Evolutionary conservation across 1,139 yeast genomes (phyloP), one percentile per base, ranked within the genome.

Genomic region (Pichia sp.): DNA sequence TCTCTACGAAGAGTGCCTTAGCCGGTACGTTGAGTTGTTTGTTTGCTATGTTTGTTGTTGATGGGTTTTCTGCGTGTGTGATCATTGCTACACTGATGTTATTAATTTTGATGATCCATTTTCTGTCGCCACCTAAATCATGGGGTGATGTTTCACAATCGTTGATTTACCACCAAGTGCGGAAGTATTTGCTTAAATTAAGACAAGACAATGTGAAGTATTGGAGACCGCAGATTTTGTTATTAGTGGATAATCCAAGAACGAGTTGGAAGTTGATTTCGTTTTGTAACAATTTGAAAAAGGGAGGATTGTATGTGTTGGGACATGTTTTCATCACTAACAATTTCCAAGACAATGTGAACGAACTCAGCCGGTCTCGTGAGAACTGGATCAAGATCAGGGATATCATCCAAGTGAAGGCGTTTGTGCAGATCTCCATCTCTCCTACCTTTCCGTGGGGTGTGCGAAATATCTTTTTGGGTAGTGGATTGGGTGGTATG

Each of bases 91-190:
- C 85, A 47, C 72, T 90, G 58, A 66, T 81, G 43, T 69, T 82
- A 22, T 67, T 93, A 40, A 86, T 93, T 57, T 63, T 89, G 46
- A 65, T 85, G 49, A 93, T 93, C 53, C 98, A 93, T 65, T 89
- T 90, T 60, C 76, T 82, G 49, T 85, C 96, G 2, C 96, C 97
- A 3, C 97, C 98, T 5, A 90, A 89, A 63, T 85, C 90, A 34
- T 93, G 96, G 88, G 99, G 99, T 31, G 99, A 93, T 67, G 96
- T 93, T 24, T 90, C 98, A 2, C 98, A 93, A 67, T 79, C 90
- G 40, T 73, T 93, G 53, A 91, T 93, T 45, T 93, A 93, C 65
- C 99, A 93, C 62, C 99, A 93, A 66, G 98, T 93, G 4, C 73
- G 99, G 53, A 93, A 93, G 62, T 93, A 93, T 61, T 71, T 93